These are phyloP conservation scores for Penicillium sp. DNA, from an alignment of 2,329 filamentous ascomycete genomes.

Conservation along the genomic window DNA sequence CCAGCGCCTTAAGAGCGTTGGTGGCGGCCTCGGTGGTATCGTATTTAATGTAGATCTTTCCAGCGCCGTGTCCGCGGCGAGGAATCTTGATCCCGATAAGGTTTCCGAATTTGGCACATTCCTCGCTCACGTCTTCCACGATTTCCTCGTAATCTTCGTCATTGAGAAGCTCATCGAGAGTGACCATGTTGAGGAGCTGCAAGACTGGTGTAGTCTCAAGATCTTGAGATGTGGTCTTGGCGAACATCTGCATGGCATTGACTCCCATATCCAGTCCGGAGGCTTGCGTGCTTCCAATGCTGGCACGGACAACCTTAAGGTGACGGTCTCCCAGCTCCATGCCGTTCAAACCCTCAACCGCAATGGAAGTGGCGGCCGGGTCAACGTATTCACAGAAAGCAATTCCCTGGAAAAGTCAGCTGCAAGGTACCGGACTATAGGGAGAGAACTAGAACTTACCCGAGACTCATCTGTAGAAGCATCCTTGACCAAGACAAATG, in stretches of 20 bases:
- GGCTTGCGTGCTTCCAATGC: slow-evolving; percentile 90
- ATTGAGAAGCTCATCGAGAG: slow-evolving; percentile 88
- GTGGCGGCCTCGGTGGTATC: slow-evolving; percentile 73
- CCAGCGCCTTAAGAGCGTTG: slow-evolving; percentile 83
- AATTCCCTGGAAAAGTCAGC: slow-evolving; percentile 64
- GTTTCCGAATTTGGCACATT: slow-evolving; percentile 86
- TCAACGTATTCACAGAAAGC: slow-evolving; percentile 96
- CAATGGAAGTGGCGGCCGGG: slow-evolving; percentile 70
- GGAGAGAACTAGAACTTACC: slow-evolving; percentile 54
- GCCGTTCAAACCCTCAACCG: slow-evolving; percentile 84
- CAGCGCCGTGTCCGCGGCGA: slow-evolving; percentile 80
- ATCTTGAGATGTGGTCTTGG: slow-evolving; percentile 78
- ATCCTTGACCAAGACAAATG: slow-evolving; percentile 88
- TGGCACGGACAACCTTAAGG: slow-evolving; percentile 83
- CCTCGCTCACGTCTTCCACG: slow-evolving; percentile 86
- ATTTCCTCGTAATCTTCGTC: slow-evolving; percentile 98
- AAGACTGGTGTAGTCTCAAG: slow-evolving; percentile 79
- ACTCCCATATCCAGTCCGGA: slow-evolving; percentile 91
- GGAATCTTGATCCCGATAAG: slow-evolving; percentile 91
- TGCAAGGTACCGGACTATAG: slow-evolving; percentile 28
- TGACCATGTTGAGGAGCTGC: slow-evolving; percentile 98
- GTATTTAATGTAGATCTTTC: slow-evolving; percentile 98
- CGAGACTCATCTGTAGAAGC: slow-evolving; percentile 79
- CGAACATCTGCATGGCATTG: slow-evolving; percentile 96
- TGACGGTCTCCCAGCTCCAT: slow-evolving; percentile 89